phyloP scores from a whole-genome alignment of 129 eudicot species.

The Centaurea solstitialis region DNA sequence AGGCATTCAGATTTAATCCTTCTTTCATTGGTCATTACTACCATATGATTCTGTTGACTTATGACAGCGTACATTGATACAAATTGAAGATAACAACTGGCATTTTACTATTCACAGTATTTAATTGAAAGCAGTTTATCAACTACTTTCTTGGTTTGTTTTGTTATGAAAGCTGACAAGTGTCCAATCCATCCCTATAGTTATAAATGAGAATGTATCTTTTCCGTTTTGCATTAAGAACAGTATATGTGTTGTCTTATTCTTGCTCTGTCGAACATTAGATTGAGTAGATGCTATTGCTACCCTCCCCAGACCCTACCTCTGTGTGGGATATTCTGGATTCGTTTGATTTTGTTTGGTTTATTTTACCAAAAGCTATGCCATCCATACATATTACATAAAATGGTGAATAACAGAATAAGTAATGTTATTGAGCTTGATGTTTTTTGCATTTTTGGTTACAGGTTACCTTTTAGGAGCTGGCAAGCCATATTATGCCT shows the following conservation, averaged over 20 bases:
- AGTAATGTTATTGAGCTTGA: not conserved
- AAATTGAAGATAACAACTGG: too few species aligned
- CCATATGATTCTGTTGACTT: not conserved
- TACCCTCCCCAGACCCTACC: too few species aligned
- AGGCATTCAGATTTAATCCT: not conserved
- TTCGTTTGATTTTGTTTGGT: not conserved
- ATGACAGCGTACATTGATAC: too few species aligned
- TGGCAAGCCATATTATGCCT: constrained; percentile 81
- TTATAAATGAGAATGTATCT: not conserved
- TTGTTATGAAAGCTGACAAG: too few species aligned
- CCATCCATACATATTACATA: not conserved
- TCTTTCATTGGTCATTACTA: not conserved
- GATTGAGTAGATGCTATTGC: too few species aligned
- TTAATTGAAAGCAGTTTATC: too few species aligned
- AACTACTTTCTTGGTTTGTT: too few species aligned
- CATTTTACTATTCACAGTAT: too few species aligned
- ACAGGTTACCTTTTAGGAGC: constrained; percentile 82
- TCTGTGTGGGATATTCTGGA: not conserved
- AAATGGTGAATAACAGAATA: not conserved
- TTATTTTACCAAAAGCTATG: not conserved
- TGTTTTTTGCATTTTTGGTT: constrained; percentile 19
- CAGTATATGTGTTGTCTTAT: not conserved
- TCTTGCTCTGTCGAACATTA: too few species aligned
- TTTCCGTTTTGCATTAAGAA: not conserved
- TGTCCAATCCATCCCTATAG: too few species aligned